Evolutionary conservation across 805 yeast genomes (phyloP), one percentile per base, ranked within the genome.

Genomic region (Ogataea paradorogensis): DNA sequence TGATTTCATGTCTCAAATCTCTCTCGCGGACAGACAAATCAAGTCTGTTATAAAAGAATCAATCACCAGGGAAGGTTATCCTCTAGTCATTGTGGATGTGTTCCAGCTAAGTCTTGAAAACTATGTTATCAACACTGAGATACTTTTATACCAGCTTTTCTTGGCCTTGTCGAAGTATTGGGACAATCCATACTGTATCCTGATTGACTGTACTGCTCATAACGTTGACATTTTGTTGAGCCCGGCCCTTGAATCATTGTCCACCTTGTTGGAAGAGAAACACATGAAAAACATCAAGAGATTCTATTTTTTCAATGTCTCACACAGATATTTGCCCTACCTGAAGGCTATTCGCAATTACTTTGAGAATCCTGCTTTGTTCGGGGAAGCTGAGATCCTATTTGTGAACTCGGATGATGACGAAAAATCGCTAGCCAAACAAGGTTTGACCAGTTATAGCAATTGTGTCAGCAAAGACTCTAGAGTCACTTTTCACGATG

Each of bases 1-100:
- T 51, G 95, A 87, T 41, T 84, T 84, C 48, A 81, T 88, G 87
- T 73, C 78, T 18, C 80, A 78, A 40, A 73, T 79, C 61, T 68
- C 87, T 0, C 65, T 75, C 32, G 72, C 74, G 43, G 79, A 80
- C 43, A 61, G 72, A 9, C 74, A 73, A 4, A 46, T 56, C n/a
- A 57, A 70, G 5, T 53, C 65, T 0, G 64, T 81, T 26, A 70
- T 84, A 9, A 78, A 75, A 36, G 87, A 78, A 46, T 77, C 84
- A 1, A 76, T 83, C 11, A 77, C 83, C 26, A 68, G 73, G 27
- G 95, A 85, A 54, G 95, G 95, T 10, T 62, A 77, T 0, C 95
- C 93, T 1, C 70, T 80, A 15, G 64, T 84, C 20, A 78, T 82
- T 3, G 50, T 83, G 18, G 74, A 76, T 30, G 68, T 71, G 46